Base-by-base conservation (phyloP, 306 rosid species). In the Hippophae tibetana region DNA sequence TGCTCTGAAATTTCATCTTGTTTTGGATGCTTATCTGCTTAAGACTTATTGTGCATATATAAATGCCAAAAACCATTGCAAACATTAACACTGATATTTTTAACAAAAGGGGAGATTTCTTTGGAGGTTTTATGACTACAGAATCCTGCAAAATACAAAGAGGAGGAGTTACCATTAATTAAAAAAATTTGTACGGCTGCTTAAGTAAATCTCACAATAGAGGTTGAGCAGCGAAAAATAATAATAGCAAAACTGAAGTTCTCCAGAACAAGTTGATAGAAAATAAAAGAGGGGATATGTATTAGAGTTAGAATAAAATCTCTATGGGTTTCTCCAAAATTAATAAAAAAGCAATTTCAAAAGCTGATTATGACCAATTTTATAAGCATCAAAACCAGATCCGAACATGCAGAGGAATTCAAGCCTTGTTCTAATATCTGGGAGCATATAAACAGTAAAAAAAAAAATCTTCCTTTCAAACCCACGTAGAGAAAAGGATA, bases 1-100 rank as follows among this genome's bases (percentile, higher is more conserved):
- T 65, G 67, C 73, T 76, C 51, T 66, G 54, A 62, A 75, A 62
- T 63, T 57, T 81, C 26, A 73, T 74, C 75, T 58, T 71, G 55
- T 80, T 78, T 57, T 74, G 86, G 6, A 74, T 64, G 56, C 70
- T 78, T 66, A 79, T 76, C 84, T 86, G 96, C 85, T 84, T 85
- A 52, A 85, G 70, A 68, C 96, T 85, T 13, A 74, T 77, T 55
- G 79, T 81, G 79, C 85, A 88, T 67, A 85, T 80, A 61, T 77
- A 83, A 77, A 88, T 49, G 46, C 92, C 73, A 13, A 79, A 83
- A 11, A 76, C 69, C 89, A 78, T 79, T 23, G 94, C 79, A 75
- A 88, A 88, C 57, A 82, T 43, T 42, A 92, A 61, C 26, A 92
- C 82, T 45, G 72, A 71, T 76, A 72, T 80, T 76, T 88, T 85